phyloP scores from a whole-genome alignment of 1,284 basidiomycete species.

The Gymnopus androsaceus region DNA sequence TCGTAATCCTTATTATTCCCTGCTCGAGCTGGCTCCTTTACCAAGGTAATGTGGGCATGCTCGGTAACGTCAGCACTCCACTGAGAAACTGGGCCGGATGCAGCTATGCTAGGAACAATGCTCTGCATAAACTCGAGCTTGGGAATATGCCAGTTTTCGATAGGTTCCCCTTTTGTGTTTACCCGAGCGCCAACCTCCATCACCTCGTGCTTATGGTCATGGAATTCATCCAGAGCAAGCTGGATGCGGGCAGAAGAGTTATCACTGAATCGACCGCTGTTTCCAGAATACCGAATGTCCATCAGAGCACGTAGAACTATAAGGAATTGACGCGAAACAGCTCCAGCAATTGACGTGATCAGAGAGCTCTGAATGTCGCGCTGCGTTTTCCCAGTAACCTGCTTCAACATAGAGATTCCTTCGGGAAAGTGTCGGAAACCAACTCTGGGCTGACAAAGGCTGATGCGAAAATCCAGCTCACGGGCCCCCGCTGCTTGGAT shows the following conservation, averaged over 20 bases:
- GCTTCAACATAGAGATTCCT: slow-evolving; percentile 31
- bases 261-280: slow-evolving; percentile 25
- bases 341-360: slow-evolving; percentile 30
- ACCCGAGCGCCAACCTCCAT: slow-evolving; percentile 22
- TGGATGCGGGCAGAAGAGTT: slow-evolving; percentile 17
- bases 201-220: slow-evolving; percentile 28
- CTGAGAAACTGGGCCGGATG: slow-evolving; percentile 19
- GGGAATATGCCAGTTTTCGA: slow-evolving; percentile 15
- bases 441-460: slow-evolving; percentile 21
- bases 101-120: slow-evolving; percentile 18
- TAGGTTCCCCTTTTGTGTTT: background rate
- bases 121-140: slow-evolving; percentile 23
- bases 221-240: slow-evolving; percentile 26
- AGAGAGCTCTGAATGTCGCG: slow-evolving; percentile 30
- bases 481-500: slow-evolving; percentile 22
- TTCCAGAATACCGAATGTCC: slow-evolving; percentile 35
- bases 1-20: slow-evolving; percentile 24
- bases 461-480: slow-evolving; percentile 33
- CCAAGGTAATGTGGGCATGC: slow-evolving; percentile 23
- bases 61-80: slow-evolving; percentile 23
- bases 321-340: slow-evolving; percentile 24
- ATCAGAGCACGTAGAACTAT: slow-evolving; percentile 28
- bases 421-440: slow-evolving; percentile 27
- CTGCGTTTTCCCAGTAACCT: slow-evolving; percentile 31
- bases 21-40: slow-evolving; percentile 23